Percentiles rank a stretch among this genome's conserved stretches.
phyloP scores from a whole-genome alignment of 768 basidiomycete genomes.

The Suillus cothurnatus region DNA sequence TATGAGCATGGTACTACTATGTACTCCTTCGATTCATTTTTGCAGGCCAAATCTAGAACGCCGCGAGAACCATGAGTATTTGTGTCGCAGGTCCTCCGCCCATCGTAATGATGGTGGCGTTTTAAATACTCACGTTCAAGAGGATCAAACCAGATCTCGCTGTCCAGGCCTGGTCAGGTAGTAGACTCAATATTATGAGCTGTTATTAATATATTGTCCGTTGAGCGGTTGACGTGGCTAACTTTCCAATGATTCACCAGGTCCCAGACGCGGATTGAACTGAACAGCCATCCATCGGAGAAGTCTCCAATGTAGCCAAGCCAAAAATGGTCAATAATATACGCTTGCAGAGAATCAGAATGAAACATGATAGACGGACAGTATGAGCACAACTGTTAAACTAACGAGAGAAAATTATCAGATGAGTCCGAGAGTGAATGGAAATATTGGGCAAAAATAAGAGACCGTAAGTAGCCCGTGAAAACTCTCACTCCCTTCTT shows the following conservation, averaged over 20 bases:
- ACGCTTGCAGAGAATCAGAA: slow-evolving; percentile 20
- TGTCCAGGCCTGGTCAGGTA: not conserved
- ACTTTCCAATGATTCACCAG: slow-evolving; percentile 4
- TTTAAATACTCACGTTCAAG: slow-evolving; percentile 43
- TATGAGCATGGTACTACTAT: not conserved
- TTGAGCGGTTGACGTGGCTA: not conserved
- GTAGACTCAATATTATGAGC: not conserved
- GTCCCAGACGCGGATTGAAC: not conserved
- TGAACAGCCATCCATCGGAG: not conserved
- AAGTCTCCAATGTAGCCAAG: slow-evolving; percentile 6
- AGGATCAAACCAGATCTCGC: slow-evolving; percentile 45
- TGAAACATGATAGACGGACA: slow-evolving; percentile 21
- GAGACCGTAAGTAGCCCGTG: slow-evolving; percentile 17
- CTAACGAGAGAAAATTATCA: slow-evolving; percentile 30
- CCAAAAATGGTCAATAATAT: slow-evolving; percentile 26
- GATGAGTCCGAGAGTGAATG: slow-evolving; percentile 25
- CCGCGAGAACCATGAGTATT: slow-evolving; percentile 2
- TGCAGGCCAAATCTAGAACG: not conserved
- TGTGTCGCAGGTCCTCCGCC: not conserved
- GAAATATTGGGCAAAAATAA: slow-evolving; percentile 12
- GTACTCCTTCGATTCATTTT: not conserved
- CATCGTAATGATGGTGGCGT: slow-evolving; percentile 10
- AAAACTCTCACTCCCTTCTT: slow-evolving; percentile 58
- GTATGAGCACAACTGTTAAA: slow-evolving; percentile 32
- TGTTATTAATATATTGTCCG: not conserved